Evolutionary conservation across 164 flowering plant genomes (phyloP).

Genomic region (Magnolia sinica): DNA sequence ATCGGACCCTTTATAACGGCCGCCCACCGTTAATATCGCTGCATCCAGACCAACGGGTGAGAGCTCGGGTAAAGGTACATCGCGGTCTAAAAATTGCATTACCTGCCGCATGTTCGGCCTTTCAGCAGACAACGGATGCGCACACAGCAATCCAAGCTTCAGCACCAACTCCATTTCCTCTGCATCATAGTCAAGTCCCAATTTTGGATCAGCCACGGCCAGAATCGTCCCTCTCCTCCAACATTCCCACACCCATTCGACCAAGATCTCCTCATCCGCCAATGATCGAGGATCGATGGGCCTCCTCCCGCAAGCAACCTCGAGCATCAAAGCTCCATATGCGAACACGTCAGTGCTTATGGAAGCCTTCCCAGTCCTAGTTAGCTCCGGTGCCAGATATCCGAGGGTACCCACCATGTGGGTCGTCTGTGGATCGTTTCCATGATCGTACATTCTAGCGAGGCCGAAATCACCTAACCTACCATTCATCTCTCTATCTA

Average conservation of each 20-base stretch:
- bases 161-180: slow-evolving; percentile 18
- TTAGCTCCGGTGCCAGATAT: slow-evolving; percentile 16
- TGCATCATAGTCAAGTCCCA: slow-evolving; percentile 1
- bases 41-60: not conserved
- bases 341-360: not conserved
- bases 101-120: slow-evolving; percentile 14
- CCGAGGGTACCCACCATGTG: slow-evolving; percentile 1
- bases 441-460: no score
- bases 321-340: slow-evolving; percentile 16
- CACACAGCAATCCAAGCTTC: slow-evolving; percentile 27
- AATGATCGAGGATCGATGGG: not conserved
- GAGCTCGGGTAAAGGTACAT: not conserved
- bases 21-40: not conserved
- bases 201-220: not conserved
- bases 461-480: no score
- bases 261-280: not conserved
- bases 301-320: slow-evolving; percentile 14
- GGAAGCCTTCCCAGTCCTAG: slow-evolving; percentile 10
- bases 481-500: no score
- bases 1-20: not conserved
- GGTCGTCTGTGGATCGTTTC: no score
- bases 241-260: not conserved
- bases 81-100: slow-evolving; percentile 2
- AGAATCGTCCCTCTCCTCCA: not conserved
- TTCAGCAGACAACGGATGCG: slow-evolving; percentile 13